phyloP scores from a whole-genome alignment of 148 eudicot species.

The Camellia lanceoleosa region DNA sequence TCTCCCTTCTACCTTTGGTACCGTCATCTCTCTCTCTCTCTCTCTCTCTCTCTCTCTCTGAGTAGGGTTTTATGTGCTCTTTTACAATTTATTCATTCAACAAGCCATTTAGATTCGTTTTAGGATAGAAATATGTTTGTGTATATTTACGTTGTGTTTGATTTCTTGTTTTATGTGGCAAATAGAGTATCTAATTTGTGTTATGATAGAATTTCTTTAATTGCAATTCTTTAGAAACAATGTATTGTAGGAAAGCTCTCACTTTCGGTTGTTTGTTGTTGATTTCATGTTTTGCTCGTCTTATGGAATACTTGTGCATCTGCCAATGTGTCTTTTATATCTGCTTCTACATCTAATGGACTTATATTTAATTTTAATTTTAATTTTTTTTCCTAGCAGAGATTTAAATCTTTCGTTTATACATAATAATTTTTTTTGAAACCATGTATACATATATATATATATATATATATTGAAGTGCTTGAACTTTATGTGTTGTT shows the following conservation, averaged over 20 bases:
- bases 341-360: not conserved
- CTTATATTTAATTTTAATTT: not conserved
- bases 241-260: not conserved
- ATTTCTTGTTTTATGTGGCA: too few relatives aligned
- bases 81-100: not conserved
- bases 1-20: slow-evolving; percentile 18
- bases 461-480: not conserved
- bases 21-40: not conserved
- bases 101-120: not conserved
- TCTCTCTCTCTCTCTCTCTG: slow-evolving; percentile 7
- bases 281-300: not conserved
- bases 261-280: not conserved
- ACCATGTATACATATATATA: not conserved
- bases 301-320: not conserved
- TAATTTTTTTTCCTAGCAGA: too few relatives aligned
- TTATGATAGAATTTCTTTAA: not conserved
- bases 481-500: not conserved
- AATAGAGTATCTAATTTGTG: not conserved
- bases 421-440: too few relatives aligned
- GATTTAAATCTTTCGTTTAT: not conserved
- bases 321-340: not conserved
- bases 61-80: not conserved
- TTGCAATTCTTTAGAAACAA: too few relatives aligned
- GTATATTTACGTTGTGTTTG: too few relatives aligned
- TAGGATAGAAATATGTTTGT: not conserved